phyloP scores from a whole-genome alignment of 495 filamentous ascomycete species.

The Tetracladium marchalianum region DNA sequence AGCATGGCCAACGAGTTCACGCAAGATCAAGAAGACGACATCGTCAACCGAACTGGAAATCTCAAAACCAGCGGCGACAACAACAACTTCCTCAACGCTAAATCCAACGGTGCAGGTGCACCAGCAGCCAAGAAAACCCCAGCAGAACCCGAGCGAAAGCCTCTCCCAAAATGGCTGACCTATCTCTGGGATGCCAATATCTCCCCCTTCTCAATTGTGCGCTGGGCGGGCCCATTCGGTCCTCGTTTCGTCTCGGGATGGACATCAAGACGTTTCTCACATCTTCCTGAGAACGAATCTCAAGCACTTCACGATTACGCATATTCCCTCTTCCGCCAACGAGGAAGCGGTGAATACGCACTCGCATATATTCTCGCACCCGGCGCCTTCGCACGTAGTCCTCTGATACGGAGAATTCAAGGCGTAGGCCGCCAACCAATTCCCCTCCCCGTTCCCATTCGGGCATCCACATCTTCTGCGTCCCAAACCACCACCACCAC shows the following conservation, averaged over 20 bases:
- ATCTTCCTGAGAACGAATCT: conserved; percentile 71
- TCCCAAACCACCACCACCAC: conserved; percentile 14
- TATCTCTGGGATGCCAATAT: conserved; percentile 97
- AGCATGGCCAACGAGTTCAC: conserved; percentile 62
- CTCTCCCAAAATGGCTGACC: conserved; percentile 71
- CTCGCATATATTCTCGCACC: conserved; percentile 88
- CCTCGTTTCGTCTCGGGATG: conserved; percentile 89
- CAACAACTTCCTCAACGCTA: conserved; percentile 49
- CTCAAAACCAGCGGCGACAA: conserved; percentile 32
- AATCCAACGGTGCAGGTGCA: conserved; percentile 28
- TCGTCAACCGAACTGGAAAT: conserved; percentile 24
- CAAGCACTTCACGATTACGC: conserved; percentile 83
- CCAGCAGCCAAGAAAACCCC: conserved; percentile 13
- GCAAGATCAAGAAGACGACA: conserved; percentile 58
- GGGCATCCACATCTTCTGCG: conserved; percentile 6
- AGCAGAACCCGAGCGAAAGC: conserved; percentile 37
- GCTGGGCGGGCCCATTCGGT: conserved; percentile 83
- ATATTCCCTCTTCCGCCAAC: conserved; percentile 87
- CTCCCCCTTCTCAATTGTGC: conserved; percentile 84
- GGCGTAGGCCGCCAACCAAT: conserved; percentile 66
- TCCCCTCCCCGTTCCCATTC: conserved; percentile 10
- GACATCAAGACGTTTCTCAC: conserved; percentile 86
- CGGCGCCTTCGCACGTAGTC: conserved; percentile 82
- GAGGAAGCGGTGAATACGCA: conserved; percentile 91
- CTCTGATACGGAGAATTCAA: conserved; percentile 76